phyloP scores from a whole-genome alignment of 2,329 filamentous ascomycete species.

The Calonectria hawksworthii region DNA sequence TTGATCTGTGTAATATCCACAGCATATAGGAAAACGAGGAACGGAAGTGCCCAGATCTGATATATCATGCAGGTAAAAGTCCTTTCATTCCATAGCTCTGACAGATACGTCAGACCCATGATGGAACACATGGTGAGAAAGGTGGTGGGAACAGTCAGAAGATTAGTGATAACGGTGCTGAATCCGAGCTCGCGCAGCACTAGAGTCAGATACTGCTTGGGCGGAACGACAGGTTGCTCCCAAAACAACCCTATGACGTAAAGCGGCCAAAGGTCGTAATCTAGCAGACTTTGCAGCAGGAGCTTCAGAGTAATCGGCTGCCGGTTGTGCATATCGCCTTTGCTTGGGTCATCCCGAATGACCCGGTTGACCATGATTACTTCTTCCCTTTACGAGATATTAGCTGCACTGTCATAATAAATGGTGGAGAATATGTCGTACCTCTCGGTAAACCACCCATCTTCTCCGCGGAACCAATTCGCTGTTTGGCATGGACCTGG shows the following conservation, averaged over 20 bases:
- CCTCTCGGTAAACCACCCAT: slow-evolving; percentile 56
- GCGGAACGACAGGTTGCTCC: slow-evolving; percentile 60
- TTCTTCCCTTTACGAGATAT: slow-evolving; percentile 55
- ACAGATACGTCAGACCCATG: slow-evolving; percentile 47
- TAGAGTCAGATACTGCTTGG: slow-evolving; percentile 65
- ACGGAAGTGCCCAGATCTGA: slow-evolving; percentile 52
- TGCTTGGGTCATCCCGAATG: slow-evolving; percentile 69
- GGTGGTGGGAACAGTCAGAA: slow-evolving; percentile 31
- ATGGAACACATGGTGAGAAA: slow-evolving; percentile 31
- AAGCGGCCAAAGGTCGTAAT: slow-evolving; percentile 70
- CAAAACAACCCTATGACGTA: slow-evolving; percentile 65
- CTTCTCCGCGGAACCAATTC: slow-evolving; percentile 65
- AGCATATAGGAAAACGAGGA: slow-evolving; percentile 49
- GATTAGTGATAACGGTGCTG: slow-evolving; percentile 33
- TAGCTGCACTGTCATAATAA: neutral
- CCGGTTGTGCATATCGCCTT: slow-evolving; percentile 72
- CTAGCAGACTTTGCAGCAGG: slow-evolving; percentile 65
- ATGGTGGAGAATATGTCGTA: neutral
- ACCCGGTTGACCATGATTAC: slow-evolving; percentile 70
- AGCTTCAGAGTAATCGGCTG: slow-evolving; percentile 58
- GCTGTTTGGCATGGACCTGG: slow-evolving; percentile 58
- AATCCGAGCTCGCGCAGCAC: slow-evolving; percentile 52
- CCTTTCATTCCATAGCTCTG: slow-evolving; percentile 48
- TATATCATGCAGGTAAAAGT: slow-evolving; percentile 48
- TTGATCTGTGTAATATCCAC: slow-evolving; percentile 46